These are phyloP conservation scores for Botrytis sinoallii DNA, from an alignment of 2,329 filamentous ascomycete species.

Conservation along the genomic window DNA sequence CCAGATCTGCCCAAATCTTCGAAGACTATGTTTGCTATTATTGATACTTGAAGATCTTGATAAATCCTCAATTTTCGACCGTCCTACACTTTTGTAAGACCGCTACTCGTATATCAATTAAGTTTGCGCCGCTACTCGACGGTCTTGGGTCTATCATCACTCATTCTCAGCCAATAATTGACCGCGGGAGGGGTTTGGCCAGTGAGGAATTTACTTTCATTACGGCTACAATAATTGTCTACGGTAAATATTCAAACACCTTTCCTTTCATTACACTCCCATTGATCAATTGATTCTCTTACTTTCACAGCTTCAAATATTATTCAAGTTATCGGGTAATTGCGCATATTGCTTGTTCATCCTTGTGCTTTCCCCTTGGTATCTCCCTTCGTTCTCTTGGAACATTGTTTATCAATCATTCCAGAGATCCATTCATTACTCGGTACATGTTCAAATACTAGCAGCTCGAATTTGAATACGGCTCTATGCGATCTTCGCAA, in stretches of 20 bases:
- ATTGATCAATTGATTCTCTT: slow-evolving; percentile 6
- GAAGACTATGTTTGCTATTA: background rate
- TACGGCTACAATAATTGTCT: background rate
- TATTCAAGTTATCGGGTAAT: background rate
- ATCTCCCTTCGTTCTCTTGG: background rate
- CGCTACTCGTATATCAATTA: background rate
- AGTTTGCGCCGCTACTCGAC: background rate
- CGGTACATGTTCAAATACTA: background rate
- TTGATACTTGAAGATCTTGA: background rate
- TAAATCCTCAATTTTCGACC: background rate
- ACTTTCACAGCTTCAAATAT: background rate
- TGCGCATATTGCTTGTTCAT: background rate
- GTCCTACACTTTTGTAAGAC: background rate
- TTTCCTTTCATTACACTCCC: background rate
- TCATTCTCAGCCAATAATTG: slow-evolving; percentile 10
- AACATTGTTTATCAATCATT: background rate
- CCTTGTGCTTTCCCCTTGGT: slow-evolving; percentile 1
- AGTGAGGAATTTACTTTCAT: slow-evolving; percentile 8
- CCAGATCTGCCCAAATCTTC: background rate
- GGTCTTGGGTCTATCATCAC: background rate
- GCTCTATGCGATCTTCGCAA: slow-evolving; percentile 17
- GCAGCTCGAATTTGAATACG: background rate
- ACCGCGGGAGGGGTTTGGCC: slow-evolving; percentile 1
- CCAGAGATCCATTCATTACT: background rate
- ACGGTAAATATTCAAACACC: background rate